Evolutionary conservation across 116 monocot genomes (phyloP), one percentile per base, ranked within the genome.

Genomic region (Phalaenopsis hybrid): DNA sequence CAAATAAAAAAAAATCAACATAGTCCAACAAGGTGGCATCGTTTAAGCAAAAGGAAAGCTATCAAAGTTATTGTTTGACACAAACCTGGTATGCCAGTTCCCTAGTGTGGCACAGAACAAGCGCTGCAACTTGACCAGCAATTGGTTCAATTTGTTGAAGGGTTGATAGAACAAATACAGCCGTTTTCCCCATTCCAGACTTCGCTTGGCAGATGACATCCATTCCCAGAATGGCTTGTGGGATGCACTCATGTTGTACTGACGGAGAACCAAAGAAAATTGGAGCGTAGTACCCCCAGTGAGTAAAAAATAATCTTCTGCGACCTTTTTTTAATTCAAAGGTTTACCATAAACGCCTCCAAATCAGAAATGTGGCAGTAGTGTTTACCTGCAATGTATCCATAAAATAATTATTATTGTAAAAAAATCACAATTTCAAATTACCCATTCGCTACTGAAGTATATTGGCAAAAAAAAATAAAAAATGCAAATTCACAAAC

Each of bases 161-260:
- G 51, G 91, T 88, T 43, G 99, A 95, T 3, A 99, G 92, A 52
- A 99, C 99, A 85, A 99, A 99, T 63, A 99, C 99, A 84, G 95
- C 99, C 61, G 99, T 99, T 77, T 99, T 99, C 23, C 99, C 99
- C 99, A 99, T 99, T 21, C 99, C 99, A 83, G 99, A 99, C 76
- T 99, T 99, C 45, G 99, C 99, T 92, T 99, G 99, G 37, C 99
- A 99, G 80, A 99, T 99, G 75, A 99, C 99, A 86, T 99, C 99
- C 99, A 99, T 99, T 61, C 99, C 99, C 81, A 99, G 85, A 79
- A 99, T 95, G 68, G 99, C 99, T 92, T 95, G 99, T 76, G 99
- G 99, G 79, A 99, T 99, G 83, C 99, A 99, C 82, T 99, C 99
- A 69, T 99, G 99, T 95, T 99, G 99, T 78, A 99, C 99, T 99